These are phyloP conservation scores for Rhipidocladum racemiflorum DNA, from an alignment of 176 grass and related monocot genomes.

Conservation along the genomic window DNA sequence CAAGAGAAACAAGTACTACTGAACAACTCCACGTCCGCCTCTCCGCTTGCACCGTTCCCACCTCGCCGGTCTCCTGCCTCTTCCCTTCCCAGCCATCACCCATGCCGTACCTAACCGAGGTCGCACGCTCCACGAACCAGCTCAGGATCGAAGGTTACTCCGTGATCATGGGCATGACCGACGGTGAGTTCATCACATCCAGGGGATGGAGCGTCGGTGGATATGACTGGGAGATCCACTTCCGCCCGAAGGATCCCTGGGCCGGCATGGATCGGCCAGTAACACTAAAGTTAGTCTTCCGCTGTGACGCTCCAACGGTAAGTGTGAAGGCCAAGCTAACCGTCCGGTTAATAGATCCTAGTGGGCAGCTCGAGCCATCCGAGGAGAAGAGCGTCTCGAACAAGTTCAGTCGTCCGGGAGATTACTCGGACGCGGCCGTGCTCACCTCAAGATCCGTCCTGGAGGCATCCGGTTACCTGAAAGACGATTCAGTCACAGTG, in stretches of 20 bases:
- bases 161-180: neutral
- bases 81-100: no score
- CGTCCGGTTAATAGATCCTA: neutral
- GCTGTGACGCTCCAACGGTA: neutral
- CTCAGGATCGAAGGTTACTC: neutral
- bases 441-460: no score
- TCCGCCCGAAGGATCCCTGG: neutral
- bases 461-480: no score
- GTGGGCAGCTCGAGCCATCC: neutral
- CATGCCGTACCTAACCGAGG: neutral
- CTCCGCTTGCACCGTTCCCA: no score
- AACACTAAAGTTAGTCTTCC: neutral
- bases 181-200: neutral
- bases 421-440: no score
- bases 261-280: neutral
- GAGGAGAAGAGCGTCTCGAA: accelerated
- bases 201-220: neutral
- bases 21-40: no score
- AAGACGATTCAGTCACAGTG: neutral
- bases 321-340: neutral
- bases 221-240: neutral
- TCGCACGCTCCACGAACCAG: neutral
- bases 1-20: no score
- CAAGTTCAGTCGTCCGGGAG: neutral
- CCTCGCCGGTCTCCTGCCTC: no score